Evolutionary conservation across 805 yeast species (phyloP), one percentile per base, ranked within the genome.

Genomic region (Cyberlindnera petersonii): DNA sequence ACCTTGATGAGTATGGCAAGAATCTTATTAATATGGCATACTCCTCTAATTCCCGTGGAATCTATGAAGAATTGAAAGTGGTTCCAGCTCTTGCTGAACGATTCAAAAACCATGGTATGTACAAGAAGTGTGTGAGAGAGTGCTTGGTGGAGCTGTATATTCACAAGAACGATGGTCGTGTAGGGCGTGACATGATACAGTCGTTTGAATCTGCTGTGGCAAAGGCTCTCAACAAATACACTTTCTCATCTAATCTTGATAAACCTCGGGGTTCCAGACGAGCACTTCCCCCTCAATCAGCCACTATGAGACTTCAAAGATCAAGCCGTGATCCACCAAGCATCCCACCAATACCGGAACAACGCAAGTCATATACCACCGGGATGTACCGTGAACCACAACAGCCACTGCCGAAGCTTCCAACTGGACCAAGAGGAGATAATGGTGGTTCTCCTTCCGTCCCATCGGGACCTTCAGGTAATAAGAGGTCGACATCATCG

Each of bases 231-330:
- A 24, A 8, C 9, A 10, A 13, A 5, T 33, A 33, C n/a, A n/a
- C n/a, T n/a, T n/a, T n/a, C n/a, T n/a, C n/a, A n/a, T n/a, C n/a
- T n/a, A n/a, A n/a, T n/a, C n/a, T n/a, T n/a, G n/a, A n/a, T n/a
- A n/a, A n/a, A n/a, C n/a, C n/a, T n/a, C n/a, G n/a, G n/a, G n/a
- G n/a, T n/a, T n/a, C n/a, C n/a, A n/a, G n/a, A n/a, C n/a, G n/a
- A n/a, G n/a, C n/a, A 33, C 34, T 33, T 15, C 42, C 42, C 6
- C 35, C 20, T 2, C 42, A 39, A 24, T 33, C 32, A 10, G n/a
- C n/a, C n/a, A n/a, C n/a, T n/a, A n/a, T n/a, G n/a, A n/a, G n/a
- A n/a, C n/a, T n/a, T n/a, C n/a, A n/a, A n/a, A n/a, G n/a, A n/a
- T n/a, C n/a, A n/a, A n/a, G n/a, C n/a, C n/a, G n/a, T n/a, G n/a